Evolutionary conservation across 345 rosid genomes (phyloP).

Genomic region (Geranium rotundifolium): DNA sequence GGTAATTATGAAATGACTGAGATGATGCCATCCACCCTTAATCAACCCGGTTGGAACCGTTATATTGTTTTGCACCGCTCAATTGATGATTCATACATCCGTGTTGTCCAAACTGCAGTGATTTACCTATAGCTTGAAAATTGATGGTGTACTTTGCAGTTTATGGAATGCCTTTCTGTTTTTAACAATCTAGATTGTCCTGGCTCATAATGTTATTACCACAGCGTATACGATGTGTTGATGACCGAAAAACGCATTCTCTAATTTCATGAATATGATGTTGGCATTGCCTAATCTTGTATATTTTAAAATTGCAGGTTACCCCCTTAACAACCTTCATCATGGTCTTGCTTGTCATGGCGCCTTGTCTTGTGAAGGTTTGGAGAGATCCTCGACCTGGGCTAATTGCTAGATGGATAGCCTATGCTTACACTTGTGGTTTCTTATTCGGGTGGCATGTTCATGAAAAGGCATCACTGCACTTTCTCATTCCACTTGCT

Average conservation of each 20-base stretch:
- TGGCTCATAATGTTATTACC: too few species aligned
- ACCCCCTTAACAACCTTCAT: slow-evolving; percentile 59
- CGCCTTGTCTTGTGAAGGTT: slow-evolving; percentile 64
- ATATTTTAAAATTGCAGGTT: slow-evolving; percentile 31
- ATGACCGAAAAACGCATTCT: not conserved
- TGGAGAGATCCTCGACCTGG: slow-evolving; percentile 61
- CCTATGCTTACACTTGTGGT: slow-evolving; percentile 80
- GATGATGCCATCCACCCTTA: not conserved
- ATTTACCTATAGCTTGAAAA: not conserved
- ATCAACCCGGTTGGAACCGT: not conserved
- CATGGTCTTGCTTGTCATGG: slow-evolving; percentile 59
- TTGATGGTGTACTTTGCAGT: not conserved
- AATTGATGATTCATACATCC: not conserved
- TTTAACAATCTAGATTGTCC: too few species aligned
- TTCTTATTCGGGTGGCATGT: slow-evolving; percentile 97
- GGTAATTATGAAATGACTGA: slow-evolving; percentile 24
- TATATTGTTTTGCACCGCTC: not conserved
- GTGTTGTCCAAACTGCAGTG: not conserved
- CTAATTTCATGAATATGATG: not conserved
- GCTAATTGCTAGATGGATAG: slow-evolving; percentile 53
- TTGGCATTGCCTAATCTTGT: not conserved
- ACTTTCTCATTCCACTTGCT: slow-evolving; percentile 74
- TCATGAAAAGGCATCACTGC: slow-evolving; percentile 94
- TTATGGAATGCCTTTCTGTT: not conserved
- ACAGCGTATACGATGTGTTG: not conserved